Conservation (phyloP, 495 filamentous ascomycete genomes). For the Penicillium verhagenii region DNA sequence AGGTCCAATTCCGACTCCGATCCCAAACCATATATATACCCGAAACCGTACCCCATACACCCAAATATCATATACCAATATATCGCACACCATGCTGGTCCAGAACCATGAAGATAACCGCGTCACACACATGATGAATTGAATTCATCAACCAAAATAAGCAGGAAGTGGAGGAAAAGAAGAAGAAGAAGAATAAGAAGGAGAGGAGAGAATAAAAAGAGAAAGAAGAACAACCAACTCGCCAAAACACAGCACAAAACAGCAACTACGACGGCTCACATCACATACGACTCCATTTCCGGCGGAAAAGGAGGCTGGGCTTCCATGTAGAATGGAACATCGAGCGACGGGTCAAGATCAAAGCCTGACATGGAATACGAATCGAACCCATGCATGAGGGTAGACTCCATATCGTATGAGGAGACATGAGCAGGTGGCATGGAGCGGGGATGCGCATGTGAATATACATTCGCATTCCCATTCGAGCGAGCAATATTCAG, state of each 20-base stretch:
- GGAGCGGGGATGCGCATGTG: background rate
- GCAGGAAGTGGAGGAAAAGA: no score
- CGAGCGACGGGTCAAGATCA: slow-evolving; percentile 28
- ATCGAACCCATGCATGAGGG: slow-evolving; percentile 32
- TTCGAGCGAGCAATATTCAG: background rate
- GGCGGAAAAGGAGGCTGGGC: slow-evolving; percentile 30
- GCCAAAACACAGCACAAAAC: background rate
- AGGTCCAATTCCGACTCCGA: no score
- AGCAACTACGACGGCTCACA: slow-evolving; percentile 24
- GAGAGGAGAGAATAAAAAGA: background rate
- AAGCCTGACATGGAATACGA: slow-evolving; percentile 23
- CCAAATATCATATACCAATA: slow-evolving; percentile 9
- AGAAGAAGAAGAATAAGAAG: no score
- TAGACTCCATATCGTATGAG: slow-evolving; percentile 27
- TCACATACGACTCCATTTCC: slow-evolving; percentile 40
- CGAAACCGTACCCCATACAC: slow-evolving; percentile 12
- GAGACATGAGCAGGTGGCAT: background rate
- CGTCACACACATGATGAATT: slow-evolving; percentile 1
- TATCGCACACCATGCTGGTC: no score
- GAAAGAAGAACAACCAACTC: slow-evolving; percentile 9
- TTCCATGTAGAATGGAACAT: slow-evolving; percentile 37
- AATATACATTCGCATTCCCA: background rate
- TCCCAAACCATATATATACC: no score
- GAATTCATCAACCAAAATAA: no score
- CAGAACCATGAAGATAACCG: no score